Conservation (phyloP, 768 basidiomycete species). For the Boletellus emodensis region DNA sequence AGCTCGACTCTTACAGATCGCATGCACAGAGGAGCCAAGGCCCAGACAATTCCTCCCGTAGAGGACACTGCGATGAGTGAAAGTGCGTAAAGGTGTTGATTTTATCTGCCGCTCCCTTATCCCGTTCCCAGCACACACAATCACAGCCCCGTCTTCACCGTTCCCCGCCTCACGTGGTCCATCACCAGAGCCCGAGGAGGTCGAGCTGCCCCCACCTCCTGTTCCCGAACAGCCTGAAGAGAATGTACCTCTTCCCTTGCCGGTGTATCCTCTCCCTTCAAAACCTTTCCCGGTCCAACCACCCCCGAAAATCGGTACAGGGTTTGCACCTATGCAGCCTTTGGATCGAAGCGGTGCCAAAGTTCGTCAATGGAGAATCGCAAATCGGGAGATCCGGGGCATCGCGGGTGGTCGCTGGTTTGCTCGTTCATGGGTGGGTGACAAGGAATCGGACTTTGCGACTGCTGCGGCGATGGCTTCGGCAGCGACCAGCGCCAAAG, state of each 20-base stretch:
- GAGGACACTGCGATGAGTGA: conserved; percentile 60
- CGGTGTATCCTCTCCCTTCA: conserved; percentile 74
- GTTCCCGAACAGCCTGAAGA: conserved; percentile 40
- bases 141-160: conserved; percentile 73
- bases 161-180: conserved; percentile 35
- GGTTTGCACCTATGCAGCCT: conserved; percentile 63
- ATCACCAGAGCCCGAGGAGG: conserved; percentile 50
- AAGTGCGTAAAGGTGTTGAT: conserved; percentile 38
- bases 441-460: conserved; percentile 70
- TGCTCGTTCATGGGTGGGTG: conserved; percentile 76
- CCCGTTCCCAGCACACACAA: conserved; percentile 47
- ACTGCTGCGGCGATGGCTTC: conserved; percentile 29
- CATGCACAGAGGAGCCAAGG: conserved; percentile 28
- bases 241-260: conserved; percentile 48
- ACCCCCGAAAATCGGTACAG: conserved; percentile 69
- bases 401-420: conserved; percentile 86
- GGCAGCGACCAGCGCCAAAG: conserved; percentile 26
- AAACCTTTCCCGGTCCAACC: conserved; percentile 82
- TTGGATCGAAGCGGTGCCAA: conserved; percentile 62
- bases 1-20: neutral
- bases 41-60: conserved; percentile 32
- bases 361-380: conserved; percentile 69
- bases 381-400: conserved; percentile 73
- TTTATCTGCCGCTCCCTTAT: conserved; percentile 1
- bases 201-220: conserved; percentile 28